Percentiles rank a stretch among this genome's conserved stretches.
Conservation (phyloP, 208 protist species). For the Endotrypanum monterogeii region DNA sequence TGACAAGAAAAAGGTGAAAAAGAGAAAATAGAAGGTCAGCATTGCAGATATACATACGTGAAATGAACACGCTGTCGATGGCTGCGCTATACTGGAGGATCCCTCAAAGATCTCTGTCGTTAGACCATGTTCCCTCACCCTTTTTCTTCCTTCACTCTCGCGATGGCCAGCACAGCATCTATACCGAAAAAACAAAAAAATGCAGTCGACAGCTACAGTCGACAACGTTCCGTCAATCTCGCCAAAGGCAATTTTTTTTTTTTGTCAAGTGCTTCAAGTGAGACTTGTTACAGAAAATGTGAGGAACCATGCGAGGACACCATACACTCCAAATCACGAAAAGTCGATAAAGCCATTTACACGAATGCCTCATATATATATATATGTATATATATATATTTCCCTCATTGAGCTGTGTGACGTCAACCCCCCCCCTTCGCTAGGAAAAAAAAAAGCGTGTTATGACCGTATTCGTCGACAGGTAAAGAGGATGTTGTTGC, state of each 20-base stretch:
- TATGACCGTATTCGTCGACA: conserved; percentile 12
- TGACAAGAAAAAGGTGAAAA: too few species aligned
- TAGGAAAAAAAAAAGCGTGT: too few species aligned
- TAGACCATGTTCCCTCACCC: too few species aligned
- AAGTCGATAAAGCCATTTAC: neutral
- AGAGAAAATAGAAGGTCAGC: too few species aligned
- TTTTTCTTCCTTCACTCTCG: too few species aligned
- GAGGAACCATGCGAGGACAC: neutral
- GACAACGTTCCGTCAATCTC: neutral
- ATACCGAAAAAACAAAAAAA: neutral
- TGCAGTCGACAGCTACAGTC: neutral
- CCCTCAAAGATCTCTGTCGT: too few species aligned
- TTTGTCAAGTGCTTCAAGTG: too few species aligned
- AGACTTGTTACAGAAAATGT: neutral
- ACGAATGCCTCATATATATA: neutral
- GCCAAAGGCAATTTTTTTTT: neutral
- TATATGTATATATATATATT: neutral
- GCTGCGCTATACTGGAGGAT: too few species aligned
- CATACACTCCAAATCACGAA: neutral
- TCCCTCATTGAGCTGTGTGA: too few species aligned
- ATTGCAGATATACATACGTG: too few species aligned
- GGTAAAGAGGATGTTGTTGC: conserved; percentile 6
- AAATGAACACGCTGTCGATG: too few species aligned
- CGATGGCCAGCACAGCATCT: neutral
- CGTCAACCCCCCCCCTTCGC: too few species aligned